Evolutionary conservation across 495 filamentous ascomycete species (phyloP), one percentile per base, ranked within the genome.

Genomic region (Annulohypoxylon maeteangense): DNA sequence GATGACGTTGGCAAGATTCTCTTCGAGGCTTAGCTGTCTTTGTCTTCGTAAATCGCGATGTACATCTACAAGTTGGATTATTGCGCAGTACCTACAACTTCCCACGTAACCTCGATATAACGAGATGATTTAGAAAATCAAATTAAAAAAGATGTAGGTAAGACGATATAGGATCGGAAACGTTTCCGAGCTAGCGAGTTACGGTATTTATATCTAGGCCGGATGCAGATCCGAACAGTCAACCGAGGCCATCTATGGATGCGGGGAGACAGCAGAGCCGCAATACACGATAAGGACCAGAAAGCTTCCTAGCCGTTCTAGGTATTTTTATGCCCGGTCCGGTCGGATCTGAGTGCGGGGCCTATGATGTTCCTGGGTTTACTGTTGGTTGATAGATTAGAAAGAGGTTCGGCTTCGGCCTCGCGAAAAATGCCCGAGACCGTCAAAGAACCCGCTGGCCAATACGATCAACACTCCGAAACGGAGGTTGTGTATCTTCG

Each of bases 401-500:
- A 40, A 40, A 25, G 18, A 40, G 53, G 32, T 23, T 40, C 31
- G 54, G 20, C 25, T 36, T 40, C 32, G 54, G 54, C 11, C 34
- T 22, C 54, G 54, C 54, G 32, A 57, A 57, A 57, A 57, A 36
- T 18, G 32, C 16, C 32, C 54, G 54, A 57, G 32, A 5, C 54
- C 54, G 54, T 57, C 3, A 5, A 5, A 31, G 16, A 20, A 11
- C 4, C 29, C 16, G 34, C 31, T 14, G 34, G 20, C 54, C 54
- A 40, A 57, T 57, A 20, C 34, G 54, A 57, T 42, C 34, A 57
- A 10, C 54, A 32, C 7, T 40, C 54, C 32, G 54, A 57, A 57
- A 38, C 54, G 54, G 54, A 57, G 54, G 32, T n/a, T 57, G 32
- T 32, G 54, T 57, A 11, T 31, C 25, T 40, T 57, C 20, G 54